Base-by-base conservation (phyloP, 148 eudicot species). In the Rhododendron molle region DNA sequence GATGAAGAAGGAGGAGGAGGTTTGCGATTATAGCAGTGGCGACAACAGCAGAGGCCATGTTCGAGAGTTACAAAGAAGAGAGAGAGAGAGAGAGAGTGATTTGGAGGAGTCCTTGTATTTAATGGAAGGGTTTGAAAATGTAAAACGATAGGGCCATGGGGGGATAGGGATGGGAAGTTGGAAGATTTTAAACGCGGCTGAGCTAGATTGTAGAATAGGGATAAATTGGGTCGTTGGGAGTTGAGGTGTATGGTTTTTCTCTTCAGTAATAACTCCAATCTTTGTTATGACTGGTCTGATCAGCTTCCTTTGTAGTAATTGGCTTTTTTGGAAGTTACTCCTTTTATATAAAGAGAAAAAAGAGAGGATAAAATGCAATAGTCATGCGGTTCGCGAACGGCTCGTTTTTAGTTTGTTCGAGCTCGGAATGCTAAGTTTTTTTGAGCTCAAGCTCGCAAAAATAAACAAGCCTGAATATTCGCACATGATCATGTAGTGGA, bases 11-110 rank as follows among this genome's bases (percentile, higher is more conserved):
- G 26, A 80, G 15, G 3, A 80, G 15, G 13, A 74, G 16, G 18
- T 38, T 4, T 12, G 80, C 28, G 28, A 90, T 67, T 4, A 84
- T 36, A 74, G 38, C 38, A 79, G 74, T 26, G 20, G 81, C 7
- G 11, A 86, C 16, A 47, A 23, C 44, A 81, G 52, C 44, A 23
- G 85, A 65, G 78, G 83, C 82, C 89, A 89, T 89, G 49, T 16
- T 18, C 30, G 44, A 38, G 38, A 44, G 69, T 8, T 3, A 62
- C 26, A 69, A n/a, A 81, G 14, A 50, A 52, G 58, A 20, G 78
- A 14, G 74, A 49, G 47, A 69, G 18, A 72, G 32, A 76, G 18
- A 65, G 72, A 77, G 69, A 40, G 60, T 28, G n/a, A n/a, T 38
- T 16, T 49, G 28, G n/a, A 49, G 76, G 46, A 26, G 54, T 79